Evolutionary conservation across 73 alveolate species (phyloP).

Genomic region (Paramecium primaurelia): DNA sequence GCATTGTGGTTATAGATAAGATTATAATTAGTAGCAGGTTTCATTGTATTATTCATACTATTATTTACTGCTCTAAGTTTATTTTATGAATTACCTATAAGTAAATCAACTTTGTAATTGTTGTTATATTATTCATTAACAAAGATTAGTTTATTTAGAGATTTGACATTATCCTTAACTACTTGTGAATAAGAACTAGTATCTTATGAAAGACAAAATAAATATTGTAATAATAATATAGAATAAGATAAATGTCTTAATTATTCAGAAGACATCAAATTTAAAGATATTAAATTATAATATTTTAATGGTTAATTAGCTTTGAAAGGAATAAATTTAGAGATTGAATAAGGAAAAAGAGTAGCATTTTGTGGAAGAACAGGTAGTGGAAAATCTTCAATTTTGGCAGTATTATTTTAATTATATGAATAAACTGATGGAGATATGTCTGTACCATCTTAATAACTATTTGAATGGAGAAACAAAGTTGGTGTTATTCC

Average conservation of each 20-base stretch:
- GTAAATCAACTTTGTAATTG: constrained; percentile 16
- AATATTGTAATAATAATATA: neutral
- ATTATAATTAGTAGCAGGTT: neutral
- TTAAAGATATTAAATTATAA: constrained; percentile 63
- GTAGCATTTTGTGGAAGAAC: constrained; percentile 82
- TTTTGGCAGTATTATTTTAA: constrained; percentile 56
- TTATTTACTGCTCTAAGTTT: neutral
- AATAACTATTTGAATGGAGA: constrained; percentile 62
- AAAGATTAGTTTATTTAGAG: neutral
- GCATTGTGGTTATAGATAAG: constrained; percentile 38
- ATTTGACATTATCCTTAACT: neutral
- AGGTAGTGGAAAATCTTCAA: constrained; percentile 79
- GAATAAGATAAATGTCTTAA: neutral
- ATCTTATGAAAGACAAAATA: constrained; percentile 10
- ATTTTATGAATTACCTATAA: neutral
- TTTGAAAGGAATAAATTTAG: constrained; percentile 59
- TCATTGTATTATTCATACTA: constrained; percentile 11
- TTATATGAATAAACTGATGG: constrained; percentile 65
- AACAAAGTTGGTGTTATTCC: constrained; percentile 66
- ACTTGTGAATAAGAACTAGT: constrained; percentile 22
- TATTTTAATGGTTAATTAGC: constrained; percentile 59
- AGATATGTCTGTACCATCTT: constrained; percentile 2
- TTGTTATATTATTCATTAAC: constrained; percentile 12
- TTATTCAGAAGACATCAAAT: constrained; percentile 49
- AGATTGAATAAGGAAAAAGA: constrained; percentile 66